Percentiles rank a stretch among this genome's conserved stretches.
Evolutionary conservation across 192 early-diverging fungal genomes (phyloP).

Genomic region (Backusella westeae): DNA sequence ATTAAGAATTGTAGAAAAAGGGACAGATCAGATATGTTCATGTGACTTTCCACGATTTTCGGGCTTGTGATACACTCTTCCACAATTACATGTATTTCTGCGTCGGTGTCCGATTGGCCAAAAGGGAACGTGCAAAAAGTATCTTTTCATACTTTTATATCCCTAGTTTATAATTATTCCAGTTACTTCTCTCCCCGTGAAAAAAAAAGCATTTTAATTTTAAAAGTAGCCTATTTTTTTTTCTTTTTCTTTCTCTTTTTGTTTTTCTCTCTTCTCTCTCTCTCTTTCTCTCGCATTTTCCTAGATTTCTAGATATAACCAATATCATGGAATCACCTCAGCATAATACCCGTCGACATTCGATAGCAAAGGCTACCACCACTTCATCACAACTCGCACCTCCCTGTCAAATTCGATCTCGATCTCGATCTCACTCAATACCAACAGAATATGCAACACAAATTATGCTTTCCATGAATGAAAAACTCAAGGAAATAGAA

Average conservation of each 20-base stretch:
- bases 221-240: not conserved
- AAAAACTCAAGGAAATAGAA: conserved; percentile 44
- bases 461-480: not conserved
- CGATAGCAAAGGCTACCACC: not conserved
- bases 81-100: conserved; percentile 2
- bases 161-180: not conserved
- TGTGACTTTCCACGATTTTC: conserved; percentile 1
- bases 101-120: conserved; percentile 22
- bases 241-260: not conserved
- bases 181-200: not conserved
- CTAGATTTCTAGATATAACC: not conserved
- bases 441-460: not conserved
- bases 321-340: not conserved
- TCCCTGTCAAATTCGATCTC: not conserved
- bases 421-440: conserved; percentile 19
- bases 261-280: not conserved
- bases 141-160: conserved; percentile 4
- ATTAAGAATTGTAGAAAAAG: not conserved
- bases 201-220: not conserved
- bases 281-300: not conserved
- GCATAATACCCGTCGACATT: conserved; percentile 6
- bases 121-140: not conserved
- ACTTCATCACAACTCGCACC: not conserved
- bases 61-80: not conserved
- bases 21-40: not conserved